Evolutionary conservation across 305 asterid genomes (phyloP).

Genomic region (Andrographis paniculata): DNA sequence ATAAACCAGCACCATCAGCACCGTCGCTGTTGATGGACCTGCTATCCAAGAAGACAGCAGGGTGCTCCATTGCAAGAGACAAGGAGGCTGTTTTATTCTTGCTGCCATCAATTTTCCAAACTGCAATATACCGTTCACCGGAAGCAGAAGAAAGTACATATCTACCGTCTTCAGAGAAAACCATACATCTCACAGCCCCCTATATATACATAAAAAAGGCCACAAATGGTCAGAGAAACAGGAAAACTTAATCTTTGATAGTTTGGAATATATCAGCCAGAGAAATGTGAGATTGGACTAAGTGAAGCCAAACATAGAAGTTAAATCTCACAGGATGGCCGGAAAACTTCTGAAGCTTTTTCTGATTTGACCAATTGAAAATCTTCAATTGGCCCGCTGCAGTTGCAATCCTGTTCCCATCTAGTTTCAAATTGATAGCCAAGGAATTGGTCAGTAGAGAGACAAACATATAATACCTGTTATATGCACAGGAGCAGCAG

Average conservation of each 20-base stretch:
- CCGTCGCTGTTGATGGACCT: slow-evolving; percentile 26
- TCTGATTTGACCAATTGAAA: slow-evolving; percentile 45
- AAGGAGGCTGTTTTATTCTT: slow-evolving; percentile 57
- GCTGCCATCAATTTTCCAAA: slow-evolving; percentile 73
- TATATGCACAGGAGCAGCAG: no score
- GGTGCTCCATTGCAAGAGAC: slow-evolving; percentile 82
- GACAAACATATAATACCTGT: neutral
- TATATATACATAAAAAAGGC: slow-evolving; percentile 21
- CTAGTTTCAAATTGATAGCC: slow-evolving; percentile 32
- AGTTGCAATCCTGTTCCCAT: slow-evolving; percentile 69
- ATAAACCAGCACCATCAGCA: slow-evolving; percentile 40
- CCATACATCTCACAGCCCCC: slow-evolving; percentile 80
- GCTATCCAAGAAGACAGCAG: slow-evolving; percentile 78
- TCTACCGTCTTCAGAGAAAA: slow-evolving; percentile 74
- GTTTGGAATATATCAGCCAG: neutral
- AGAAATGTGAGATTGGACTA: no score
- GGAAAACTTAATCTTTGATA: neutral
- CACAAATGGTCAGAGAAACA: neutral
- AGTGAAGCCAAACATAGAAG: slow-evolving; percentile 16
- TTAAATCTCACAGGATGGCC: slow-evolving; percentile 84
- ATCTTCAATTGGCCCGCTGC: slow-evolving; percentile 76
- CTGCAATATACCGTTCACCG: slow-evolving; percentile 71
- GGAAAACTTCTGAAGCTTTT: slow-evolving; percentile 77
- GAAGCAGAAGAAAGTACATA: slow-evolving; percentile 72
- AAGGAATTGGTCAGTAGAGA: slow-evolving; percentile 4